phyloP scores from a whole-genome alignment of 2,329 filamentous ascomycete species.

The Pseudogymnoascus sp. region DNA sequence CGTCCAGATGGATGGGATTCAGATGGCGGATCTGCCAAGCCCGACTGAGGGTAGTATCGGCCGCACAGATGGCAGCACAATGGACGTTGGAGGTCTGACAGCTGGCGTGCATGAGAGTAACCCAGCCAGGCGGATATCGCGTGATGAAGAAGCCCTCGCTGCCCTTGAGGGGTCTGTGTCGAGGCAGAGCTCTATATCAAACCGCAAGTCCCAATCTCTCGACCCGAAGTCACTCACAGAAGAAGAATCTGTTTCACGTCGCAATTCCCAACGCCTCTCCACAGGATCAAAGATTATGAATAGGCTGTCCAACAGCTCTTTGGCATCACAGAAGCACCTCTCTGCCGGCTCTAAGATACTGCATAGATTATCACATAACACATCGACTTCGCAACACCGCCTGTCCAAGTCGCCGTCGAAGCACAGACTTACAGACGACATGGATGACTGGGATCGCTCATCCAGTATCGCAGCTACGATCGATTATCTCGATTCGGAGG shows the following conservation, averaged over 20 bases:
- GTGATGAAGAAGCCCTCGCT: conserved; percentile 13
- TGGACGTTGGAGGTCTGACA: conserved; percentile 5
- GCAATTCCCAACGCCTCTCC: background rate
- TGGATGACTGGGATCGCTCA: conserved; percentile 20
- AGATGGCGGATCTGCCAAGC: conserved; percentile 44
- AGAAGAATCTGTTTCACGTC: background rate
- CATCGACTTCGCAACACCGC: conserved; percentile 22
- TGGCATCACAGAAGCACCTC: conserved; percentile 10
- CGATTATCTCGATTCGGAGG: conserved; percentile 44
- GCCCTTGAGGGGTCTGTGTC: conserved; percentile 19
- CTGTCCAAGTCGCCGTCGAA: conserved; percentile 30
- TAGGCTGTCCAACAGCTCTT: background rate
- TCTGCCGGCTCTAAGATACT: conserved; percentile 17
- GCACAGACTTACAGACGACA: background rate
- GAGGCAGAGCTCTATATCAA: background rate
- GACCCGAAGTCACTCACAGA: background rate
- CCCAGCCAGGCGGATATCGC: background rate
- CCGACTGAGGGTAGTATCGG: background rate
- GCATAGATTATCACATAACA: conserved; percentile 22
- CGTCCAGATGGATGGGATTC: conserved; percentile 41
- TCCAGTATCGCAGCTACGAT: conserved; percentile 52
- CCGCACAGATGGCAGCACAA: background rate
- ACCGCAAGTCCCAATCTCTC: background rate
- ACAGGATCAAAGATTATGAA: conserved; percentile 1
- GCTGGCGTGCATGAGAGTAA: conserved; percentile 9